Percentiles rank a stretch among this genome's conserved stretches.
phyloP scores from a whole-genome alignment of 441 rosid species.

The Jatropha multifida region DNA sequence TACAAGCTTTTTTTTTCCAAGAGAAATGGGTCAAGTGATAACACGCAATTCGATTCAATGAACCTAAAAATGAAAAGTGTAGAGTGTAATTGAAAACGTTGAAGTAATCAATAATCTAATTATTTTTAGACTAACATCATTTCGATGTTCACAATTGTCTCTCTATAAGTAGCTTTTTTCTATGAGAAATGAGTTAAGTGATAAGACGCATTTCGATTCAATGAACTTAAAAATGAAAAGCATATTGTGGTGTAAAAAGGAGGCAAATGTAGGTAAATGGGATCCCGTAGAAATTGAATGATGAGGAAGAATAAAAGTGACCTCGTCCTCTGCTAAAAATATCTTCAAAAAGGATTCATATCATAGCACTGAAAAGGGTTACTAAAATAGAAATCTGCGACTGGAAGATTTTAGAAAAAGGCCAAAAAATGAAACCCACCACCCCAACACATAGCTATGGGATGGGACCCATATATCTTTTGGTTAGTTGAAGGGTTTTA shows the following conservation, averaged over 20 bases:
- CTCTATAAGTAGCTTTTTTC: too few species aligned
- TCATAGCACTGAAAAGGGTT: background rate
- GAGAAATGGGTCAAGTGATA: too few species aligned
- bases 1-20: too few species aligned
- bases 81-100: too few species aligned
- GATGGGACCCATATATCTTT: background rate
- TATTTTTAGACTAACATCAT: too few species aligned
- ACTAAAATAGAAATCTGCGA: background rate
- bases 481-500: constrained; percentile 17
- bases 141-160: too few species aligned
- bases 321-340: constrained; percentile 33
- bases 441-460: background rate
- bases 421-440: background rate
- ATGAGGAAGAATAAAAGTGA: background rate
- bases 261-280: background rate
- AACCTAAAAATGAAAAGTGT: too few species aligned
- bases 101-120: too few species aligned
- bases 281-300: background rate
- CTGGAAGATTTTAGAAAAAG: background rate
- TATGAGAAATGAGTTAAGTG: too few species aligned
- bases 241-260: background rate
- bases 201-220: too few species aligned
- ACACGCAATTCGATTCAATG: too few species aligned
- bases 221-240: too few species aligned
- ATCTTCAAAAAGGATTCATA: background rate